phyloP scores from a whole-genome alignment of 106 monocot genomes.

The Platanthera guangdongensis region DNA sequence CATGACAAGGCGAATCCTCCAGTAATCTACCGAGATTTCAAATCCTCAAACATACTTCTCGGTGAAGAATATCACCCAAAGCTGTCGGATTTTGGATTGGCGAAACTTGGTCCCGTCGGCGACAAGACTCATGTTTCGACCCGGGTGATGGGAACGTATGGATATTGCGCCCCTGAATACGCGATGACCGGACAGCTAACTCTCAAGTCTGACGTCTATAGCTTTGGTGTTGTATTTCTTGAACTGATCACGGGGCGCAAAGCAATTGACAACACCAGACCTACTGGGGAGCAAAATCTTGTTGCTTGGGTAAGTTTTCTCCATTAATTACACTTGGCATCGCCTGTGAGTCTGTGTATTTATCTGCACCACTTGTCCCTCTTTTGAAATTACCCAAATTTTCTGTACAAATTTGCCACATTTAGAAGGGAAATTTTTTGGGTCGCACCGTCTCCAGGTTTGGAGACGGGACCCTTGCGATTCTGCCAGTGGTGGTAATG shows the following conservation, averaged over 20 bases:
- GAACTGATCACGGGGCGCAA: constrained; percentile 23
- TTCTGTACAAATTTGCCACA: too few relatives aligned
- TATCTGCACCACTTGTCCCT: background rate
- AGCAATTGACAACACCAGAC: constrained; percentile 20
- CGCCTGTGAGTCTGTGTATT: background rate
- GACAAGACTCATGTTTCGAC: constrained; percentile 31
- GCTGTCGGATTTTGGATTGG: constrained; percentile 29
- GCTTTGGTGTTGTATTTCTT: constrained; percentile 30
- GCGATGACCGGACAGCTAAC: constrained; percentile 35
- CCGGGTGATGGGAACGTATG: constrained; percentile 29
- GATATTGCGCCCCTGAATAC: constrained; percentile 32
- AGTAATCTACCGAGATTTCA: constrained; percentile 32
- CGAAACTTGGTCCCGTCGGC: constrained; percentile 29
- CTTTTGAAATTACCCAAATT: too few relatives aligned
- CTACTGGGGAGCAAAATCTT: constrained; percentile 21
- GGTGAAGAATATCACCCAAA: constrained; percentile 28
- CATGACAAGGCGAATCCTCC: constrained; percentile 34
- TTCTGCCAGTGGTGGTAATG: too few relatives aligned
- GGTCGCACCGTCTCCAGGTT: too few relatives aligned
- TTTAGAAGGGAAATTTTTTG: too few relatives aligned
- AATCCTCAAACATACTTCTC: constrained; percentile 23
- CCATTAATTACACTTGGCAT: background rate
- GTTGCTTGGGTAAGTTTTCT: constrained; percentile 23
- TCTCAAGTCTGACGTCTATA: constrained; percentile 28
- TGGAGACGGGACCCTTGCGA: too few relatives aligned